phyloP scores from a whole-genome alignment of 1,284 basidiomycete species.

The Stygiomarasmius scandens region DNA sequence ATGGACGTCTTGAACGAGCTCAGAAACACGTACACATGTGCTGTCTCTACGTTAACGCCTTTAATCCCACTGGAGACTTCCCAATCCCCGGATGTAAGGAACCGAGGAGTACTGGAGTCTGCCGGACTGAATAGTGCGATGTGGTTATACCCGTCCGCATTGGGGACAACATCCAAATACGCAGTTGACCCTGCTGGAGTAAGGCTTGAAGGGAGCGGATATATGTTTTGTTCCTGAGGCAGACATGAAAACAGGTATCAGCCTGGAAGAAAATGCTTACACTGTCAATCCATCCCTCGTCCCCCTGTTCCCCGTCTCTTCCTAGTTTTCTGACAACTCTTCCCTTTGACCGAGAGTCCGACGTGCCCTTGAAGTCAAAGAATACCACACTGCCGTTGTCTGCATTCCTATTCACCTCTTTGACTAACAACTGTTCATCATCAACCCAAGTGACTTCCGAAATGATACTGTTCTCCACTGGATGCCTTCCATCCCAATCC shows the following conservation, averaged over 20 bases:
- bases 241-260: background rate
- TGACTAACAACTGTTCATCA: slow-evolving; percentile 75
- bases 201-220: slow-evolving; percentile 51
- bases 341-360: slow-evolving; percentile 40
- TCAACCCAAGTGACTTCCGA: slow-evolving; percentile 88
- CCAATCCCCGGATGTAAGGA: slow-evolving; percentile 88
- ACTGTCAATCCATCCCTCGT: slow-evolving; percentile 91
- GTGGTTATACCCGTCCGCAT: slow-evolving; percentile 81
- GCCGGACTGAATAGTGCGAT: slow-evolving; percentile 87
- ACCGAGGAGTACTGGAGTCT: slow-evolving; percentile 67
- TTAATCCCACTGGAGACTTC: slow-evolving; percentile 81
- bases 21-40: slow-evolving; percentile 67
- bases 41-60: slow-evolving; percentile 67
- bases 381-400: slow-evolving; percentile 77
- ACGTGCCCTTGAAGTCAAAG: slow-evolving; percentile 58
- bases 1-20: slow-evolving; percentile 1
- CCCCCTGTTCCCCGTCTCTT: slow-evolving; percentile 80
- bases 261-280: slow-evolving; percentile 41
- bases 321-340: slow-evolving; percentile 76
- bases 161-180: slow-evolving; percentile 89
- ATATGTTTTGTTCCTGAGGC: slow-evolving; percentile 60
- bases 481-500: slow-evolving; percentile 65
- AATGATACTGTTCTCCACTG: slow-evolving; percentile 70
- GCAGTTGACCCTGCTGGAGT: slow-evolving; percentile 39
- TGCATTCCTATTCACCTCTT: slow-evolving; percentile 86